Percentiles rank a stretch among this genome's conserved stretches.
These are phyloP conservation scores for Sarocladiaceae sp. DNA, from an alignment of 2,329 filamentous ascomycete genomes.

Conservation along the genomic window DNA sequence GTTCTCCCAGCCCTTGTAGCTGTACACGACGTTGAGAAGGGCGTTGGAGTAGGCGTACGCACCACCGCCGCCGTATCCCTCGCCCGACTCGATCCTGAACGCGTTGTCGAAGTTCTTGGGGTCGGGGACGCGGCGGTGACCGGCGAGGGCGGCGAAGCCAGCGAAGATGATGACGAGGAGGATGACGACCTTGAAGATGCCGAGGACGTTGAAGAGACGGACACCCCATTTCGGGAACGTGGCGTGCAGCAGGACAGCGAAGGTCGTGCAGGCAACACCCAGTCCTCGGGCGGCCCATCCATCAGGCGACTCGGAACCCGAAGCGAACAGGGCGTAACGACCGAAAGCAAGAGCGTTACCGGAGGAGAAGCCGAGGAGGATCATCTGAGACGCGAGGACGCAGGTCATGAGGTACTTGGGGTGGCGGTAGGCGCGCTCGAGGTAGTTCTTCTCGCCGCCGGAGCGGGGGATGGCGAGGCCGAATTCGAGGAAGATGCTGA, in stretches of 20 bases:
- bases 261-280: slow-evolving; percentile 46
- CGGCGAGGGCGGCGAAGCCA: slow-evolving; percentile 50
- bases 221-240: slow-evolving; percentile 51
- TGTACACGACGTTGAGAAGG: slow-evolving; percentile 52
- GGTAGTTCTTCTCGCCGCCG: slow-evolving; percentile 61
- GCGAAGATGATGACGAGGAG: slow-evolving; percentile 56
- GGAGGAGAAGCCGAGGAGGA: slow-evolving; percentile 54
- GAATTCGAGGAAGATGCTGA: slow-evolving; percentile 58
- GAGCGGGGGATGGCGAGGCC: slow-evolving; percentile 55
- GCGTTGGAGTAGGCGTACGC: slow-evolving; percentile 51
- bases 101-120: slow-evolving; percentile 53
- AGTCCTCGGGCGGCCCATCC: slow-evolving; percentile 54
- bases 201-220: slow-evolving; percentile 51
- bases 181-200: slow-evolving; percentile 54
- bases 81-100: slow-evolving; percentile 38
- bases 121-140: slow-evolving; percentile 38
- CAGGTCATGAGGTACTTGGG: slow-evolving; percentile 54
- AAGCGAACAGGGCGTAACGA: slow-evolving; percentile 49
- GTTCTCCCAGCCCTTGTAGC: slow-evolving; percentile 59
- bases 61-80: slow-evolving; percentile 41
- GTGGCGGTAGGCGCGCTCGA: slow-evolving; percentile 54
- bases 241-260: slow-evolving; percentile 46
- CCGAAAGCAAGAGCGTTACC: slow-evolving; percentile 54
- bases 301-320: slow-evolving; percentile 38
- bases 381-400: slow-evolving; percentile 54